Base-by-base conservation (phyloP, 305 asterid genomes). In the Fraxinus latifolia region DNA sequence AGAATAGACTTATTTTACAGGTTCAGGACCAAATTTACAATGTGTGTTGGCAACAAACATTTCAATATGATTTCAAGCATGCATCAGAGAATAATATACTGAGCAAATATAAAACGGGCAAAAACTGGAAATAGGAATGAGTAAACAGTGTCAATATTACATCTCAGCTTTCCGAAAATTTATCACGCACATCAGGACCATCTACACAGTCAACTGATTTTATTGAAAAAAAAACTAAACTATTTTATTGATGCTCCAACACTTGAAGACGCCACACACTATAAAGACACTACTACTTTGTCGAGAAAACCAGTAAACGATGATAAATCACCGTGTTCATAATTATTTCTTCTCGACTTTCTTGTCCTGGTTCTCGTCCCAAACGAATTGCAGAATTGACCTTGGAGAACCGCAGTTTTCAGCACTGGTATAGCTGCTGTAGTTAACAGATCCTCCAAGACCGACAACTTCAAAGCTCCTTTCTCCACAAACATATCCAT, bases 351-450 rank as follows among this genome's bases (percentile, higher is more conserved):
- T 89, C 85, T 80, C 87, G 70, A 83, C 85, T 81, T 89, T 94
- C 88, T 92, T 96, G 44, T 91, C 95, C 85, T 91, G 94, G 36
- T 79, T 89, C 89, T 92, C 94, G n/a, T 90, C 90, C 97, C 95
- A 94, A 71, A 92, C 90, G 65, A 82, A 42, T 12, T 85, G 85
- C 84, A 95, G 93, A 88, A 78, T 95, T 0, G 98, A 95, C 73
- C 85, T 88, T 0, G 98, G 98, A 32, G 97, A 95, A 11, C 91
- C 92, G 29, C 96, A 92, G 83, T 91, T 78, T 12, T 77, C 84
- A 1, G 79, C 5, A 79, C 87, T 85, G 3, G 77, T 65, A 81
- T 90, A 95, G 88, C 89, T 88, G 83, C 85, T 71, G 86, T 92
- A 91, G 60, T 87, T 25, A 0, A 92, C 50, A 2, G 92, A 86